Evolutionary conservation across 202 grass and related monocot genomes (phyloP).

Genomic region (Dendrocalamus latiflorus): DNA sequence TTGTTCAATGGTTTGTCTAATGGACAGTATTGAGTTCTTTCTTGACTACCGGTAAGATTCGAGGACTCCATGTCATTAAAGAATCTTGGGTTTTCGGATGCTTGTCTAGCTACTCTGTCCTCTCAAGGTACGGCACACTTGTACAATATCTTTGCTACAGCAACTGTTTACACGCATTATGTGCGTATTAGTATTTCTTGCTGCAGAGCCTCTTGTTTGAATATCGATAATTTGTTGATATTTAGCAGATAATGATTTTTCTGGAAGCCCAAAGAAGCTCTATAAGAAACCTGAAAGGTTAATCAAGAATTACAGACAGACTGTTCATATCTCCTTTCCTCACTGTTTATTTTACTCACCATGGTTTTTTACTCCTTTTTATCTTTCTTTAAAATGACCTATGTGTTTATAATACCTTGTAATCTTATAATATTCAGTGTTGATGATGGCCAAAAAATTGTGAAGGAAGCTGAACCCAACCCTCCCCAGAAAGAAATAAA

Average conservation of each 20-base stretch:
- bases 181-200: background rate
- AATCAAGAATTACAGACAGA: background rate
- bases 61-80: constrained; percentile 60
- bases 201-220: background rate
- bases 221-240: constrained; percentile 7
- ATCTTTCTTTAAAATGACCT: background rate
- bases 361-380: background rate
- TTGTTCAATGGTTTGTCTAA: background rate
- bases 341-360: background rate
- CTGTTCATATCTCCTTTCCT: background rate
- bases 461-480: constrained; percentile 2
- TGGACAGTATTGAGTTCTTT: constrained; percentile 5
- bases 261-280: constrained; percentile 13
- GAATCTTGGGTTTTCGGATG: constrained; percentile 82
- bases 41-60: constrained; percentile 67
- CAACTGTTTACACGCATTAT: background rate
- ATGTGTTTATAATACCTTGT: background rate
- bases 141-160: background rate
- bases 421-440: constrained; percentile 25
- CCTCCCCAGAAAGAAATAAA: background rate
- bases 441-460: constrained; percentile 13
- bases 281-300: constrained; percentile 38
- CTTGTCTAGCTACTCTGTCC: constrained; percentile 64
- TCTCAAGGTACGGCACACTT: constrained; percentile 45
- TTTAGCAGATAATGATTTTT: constrained; percentile 25